These are phyloP conservation scores for Clitocybe nebularis DNA, from an alignment of 1,284 basidiomycete species.

Conservation along the genomic window DNA sequence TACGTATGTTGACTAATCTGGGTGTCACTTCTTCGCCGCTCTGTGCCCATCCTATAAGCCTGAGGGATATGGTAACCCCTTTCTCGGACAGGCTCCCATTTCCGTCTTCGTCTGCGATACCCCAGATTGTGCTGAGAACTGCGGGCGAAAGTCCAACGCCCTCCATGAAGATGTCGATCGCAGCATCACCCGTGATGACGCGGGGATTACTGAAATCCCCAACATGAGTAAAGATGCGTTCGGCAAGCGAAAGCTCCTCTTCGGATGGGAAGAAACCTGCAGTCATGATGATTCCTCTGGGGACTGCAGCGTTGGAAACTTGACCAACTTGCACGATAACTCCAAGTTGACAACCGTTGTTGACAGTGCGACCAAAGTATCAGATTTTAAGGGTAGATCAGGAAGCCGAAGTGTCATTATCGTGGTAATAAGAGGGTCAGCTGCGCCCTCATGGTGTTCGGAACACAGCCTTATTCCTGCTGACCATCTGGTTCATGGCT, in stretches of 20 bases:
- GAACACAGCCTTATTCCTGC: too few species aligned
- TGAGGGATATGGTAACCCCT: constrained; percentile 28
- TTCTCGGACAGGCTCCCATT: constrained; percentile 23
- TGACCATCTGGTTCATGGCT: too few species aligned
- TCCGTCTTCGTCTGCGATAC: constrained; percentile 22
- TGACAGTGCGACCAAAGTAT: too few species aligned
- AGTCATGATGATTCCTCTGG: constrained; percentile 5
- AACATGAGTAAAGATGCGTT: constrained; percentile 20
- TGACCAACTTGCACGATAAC: too few species aligned
- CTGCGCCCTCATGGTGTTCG: too few species aligned
- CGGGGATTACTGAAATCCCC: constrained; percentile 15
- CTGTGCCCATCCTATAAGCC: constrained; percentile 36
- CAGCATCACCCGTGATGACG: constrained; percentile 19
- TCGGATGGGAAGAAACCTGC: constrained; percentile 20
- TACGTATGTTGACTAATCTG: constrained; percentile 23
- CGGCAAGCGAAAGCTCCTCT: constrained; percentile 24
- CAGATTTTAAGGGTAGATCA: too few species aligned
- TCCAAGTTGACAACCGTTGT: too few species aligned
- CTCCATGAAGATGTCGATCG: constrained; percentile 22
- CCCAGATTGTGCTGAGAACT: constrained; percentile 26
- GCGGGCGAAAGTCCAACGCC: constrained; percentile 21
- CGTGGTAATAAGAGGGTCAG: too few species aligned
- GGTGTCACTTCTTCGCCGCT: constrained; percentile 26
- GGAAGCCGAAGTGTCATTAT: too few species aligned
- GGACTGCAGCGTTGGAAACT: too few species aligned